Base-by-base conservation (phyloP, 768 basidiomycete species). In the Paxillus rubicundulus region DNA sequence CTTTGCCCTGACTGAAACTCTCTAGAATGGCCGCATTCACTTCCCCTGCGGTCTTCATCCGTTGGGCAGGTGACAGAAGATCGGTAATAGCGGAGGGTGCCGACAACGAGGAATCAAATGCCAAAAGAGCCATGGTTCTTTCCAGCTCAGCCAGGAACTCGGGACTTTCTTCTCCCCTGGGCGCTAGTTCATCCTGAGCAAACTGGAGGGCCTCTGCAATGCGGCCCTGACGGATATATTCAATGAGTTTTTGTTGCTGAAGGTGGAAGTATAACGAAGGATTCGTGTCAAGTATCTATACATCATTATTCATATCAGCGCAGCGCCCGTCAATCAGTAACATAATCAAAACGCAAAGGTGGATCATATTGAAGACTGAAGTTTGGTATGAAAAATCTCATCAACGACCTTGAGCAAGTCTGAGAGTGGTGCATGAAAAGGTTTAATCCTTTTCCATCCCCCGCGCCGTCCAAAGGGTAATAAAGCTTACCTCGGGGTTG, bases 401-500 rank as follows among this genome's bases (percentile, higher is more conserved):
- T 90, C 93, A 93, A 74, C 78, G 87, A 82, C 88, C 82, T 75
- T 69, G 50, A 69, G 65, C 64, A 73, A 78, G 85, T 75, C 85
- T 97, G 78, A 82, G 94, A 86, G 92, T 96, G 94, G 95, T 97
- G 94, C 95, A 97, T 97, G 92, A 89, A 87, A 82, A 69, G 64
- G 62, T 92, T 75, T 87, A 94, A 96, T 96, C 93, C 76, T 90
- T 70, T 74, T 69, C 66, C 38, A 55, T 49, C 49, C 39, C 41
- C 38, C 30, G 40, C 45, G 8, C 20, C 42, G 44, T 21, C 20
- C 18, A 0, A 34, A 44, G 32, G 34, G 62, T 12, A 33, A 39
- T 13, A 33, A 61, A 30, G 71, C 91, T 75, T 73, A 98, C 97
- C 86, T 98, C 95, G 27, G 93, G 91, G 68, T 98, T 92, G 60